phyloP scores from a whole-genome alignment of 306 rosid species.

The Cicer yamashitae region DNA sequence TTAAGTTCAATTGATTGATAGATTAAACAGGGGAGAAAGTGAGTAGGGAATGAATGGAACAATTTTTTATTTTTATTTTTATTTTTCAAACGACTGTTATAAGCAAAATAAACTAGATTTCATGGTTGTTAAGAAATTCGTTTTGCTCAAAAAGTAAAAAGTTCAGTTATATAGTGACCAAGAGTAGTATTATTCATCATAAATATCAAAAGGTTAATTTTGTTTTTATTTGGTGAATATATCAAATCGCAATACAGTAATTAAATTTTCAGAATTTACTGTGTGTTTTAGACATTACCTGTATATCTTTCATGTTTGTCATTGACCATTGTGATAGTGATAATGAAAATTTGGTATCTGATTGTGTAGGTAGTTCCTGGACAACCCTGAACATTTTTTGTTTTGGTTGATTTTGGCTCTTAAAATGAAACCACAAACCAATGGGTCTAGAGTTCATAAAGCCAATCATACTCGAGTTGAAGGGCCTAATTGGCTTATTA shows the following conservation, averaged over 20 bases:
- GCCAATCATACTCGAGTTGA: conserved; percentile 55
- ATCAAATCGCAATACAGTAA: neutral
- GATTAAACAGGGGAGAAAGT: neutral
- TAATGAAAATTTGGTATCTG: conserved; percentile 30
- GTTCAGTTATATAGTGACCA: too few relatives aligned
- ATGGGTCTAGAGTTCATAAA: conserved; percentile 67
- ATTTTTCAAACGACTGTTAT: too few relatives aligned
- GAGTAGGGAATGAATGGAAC: neutral
- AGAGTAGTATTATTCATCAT: neutral
- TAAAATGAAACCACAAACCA: conserved; percentile 73
- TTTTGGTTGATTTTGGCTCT: conserved; percentile 42
- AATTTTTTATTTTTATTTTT: neutral
- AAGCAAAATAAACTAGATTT: neutral
- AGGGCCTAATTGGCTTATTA: conserved; percentile 83
- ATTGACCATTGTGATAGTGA: neutral
- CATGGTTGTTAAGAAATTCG: too few relatives aligned
- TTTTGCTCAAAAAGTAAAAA: too few relatives aligned
- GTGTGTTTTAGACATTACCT: neutral
- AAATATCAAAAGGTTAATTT: neutral
- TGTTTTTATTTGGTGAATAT: conserved; percentile 24
- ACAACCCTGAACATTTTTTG: conserved; percentile 46
- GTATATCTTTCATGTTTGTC: neutral
- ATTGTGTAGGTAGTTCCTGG: conserved; percentile 56
- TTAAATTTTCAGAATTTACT: neutral
- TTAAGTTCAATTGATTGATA: neutral